These are phyloP conservation scores for Paraphaeosphaeria minitans DNA, from an alignment of 2,329 filamentous ascomycete species.

Conservation along the genomic window DNA sequence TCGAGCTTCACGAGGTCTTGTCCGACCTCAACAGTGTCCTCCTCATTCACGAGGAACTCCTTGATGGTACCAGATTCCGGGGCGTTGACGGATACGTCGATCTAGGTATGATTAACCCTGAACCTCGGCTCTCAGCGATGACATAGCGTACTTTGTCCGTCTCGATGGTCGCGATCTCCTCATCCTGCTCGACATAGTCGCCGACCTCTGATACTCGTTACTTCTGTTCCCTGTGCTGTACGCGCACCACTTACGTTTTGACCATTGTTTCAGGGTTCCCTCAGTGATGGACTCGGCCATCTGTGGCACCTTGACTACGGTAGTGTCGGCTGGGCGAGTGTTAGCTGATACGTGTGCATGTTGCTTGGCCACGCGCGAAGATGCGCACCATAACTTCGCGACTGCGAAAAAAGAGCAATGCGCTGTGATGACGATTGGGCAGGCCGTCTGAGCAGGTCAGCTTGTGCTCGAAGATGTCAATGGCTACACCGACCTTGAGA, in stretches of 20 bases:
- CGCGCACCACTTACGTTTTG: conserved; percentile 64
- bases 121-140: neutral
- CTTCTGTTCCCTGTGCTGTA: neutral
- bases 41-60: conserved; percentile 88
- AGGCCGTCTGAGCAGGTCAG: conserved; percentile 30
- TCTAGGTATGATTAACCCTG: conserved; percentile 57
- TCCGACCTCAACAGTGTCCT: conserved; percentile 92
- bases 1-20: conserved; percentile 90
- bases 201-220: conserved; percentile 67
- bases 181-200: conserved; percentile 92
- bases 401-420: conserved; percentile 37
- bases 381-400: conserved; percentile 42
- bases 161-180: conserved; percentile 98
- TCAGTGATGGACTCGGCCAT: conserved; percentile 99
- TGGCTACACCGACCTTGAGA: conserved; percentile 33
- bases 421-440: conserved; percentile 33
- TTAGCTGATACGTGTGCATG: neutral
- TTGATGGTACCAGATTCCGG: conserved; percentile 89
- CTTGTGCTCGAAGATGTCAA: conserved; percentile 22
- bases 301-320: conserved; percentile 88
- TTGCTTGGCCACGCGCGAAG: neutral
- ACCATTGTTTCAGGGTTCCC: conserved; percentile 94
- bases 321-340: conserved; percentile 67
- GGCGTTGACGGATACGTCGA: conserved; percentile 95
- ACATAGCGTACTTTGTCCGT: conserved; percentile 81